A percentile compares a stretch with the other conserved stretches of the same genome.
phyloP scores from a whole-genome alignment of 2,329 filamentous ascomycete genomes.

The Microcyclospora pomicola region DNA sequence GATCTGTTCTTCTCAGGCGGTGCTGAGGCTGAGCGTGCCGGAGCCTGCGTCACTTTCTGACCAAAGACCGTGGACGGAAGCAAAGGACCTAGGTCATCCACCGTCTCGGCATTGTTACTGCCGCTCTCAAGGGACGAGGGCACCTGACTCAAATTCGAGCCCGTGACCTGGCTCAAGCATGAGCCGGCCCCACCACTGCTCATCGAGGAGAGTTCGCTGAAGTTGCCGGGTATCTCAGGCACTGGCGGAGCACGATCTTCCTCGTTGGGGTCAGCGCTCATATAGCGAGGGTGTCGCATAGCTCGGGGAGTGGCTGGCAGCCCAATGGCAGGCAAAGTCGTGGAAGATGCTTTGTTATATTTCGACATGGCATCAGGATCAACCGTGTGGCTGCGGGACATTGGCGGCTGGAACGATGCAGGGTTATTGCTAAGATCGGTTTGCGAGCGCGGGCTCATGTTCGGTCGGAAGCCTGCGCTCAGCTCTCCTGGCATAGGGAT shows the following conservation, averaged over 20 bases:
- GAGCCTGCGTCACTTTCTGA: slow-evolving; percentile 22
- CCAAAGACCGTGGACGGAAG: slow-evolving; percentile 35
- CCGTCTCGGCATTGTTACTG: slow-evolving; percentile 16
- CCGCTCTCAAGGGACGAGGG: slow-evolving; percentile 12
- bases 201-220: slow-evolving; percentile 20
- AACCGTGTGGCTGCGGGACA: slow-evolving; percentile 50
- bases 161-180: slow-evolving; percentile 15
- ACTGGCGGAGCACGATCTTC: slow-evolving; percentile 39
- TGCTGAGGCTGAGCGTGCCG: slow-evolving; percentile 33
- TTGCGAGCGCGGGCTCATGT: slow-evolving; percentile 23
- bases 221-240: slow-evolving; percentile 41
- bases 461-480: slow-evolving; percentile 24
- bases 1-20: slow-evolving; percentile 30
- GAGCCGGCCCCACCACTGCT: slow-evolving; percentile 9
- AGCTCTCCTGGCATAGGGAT: slow-evolving; percentile 60
- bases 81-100: slow-evolving; percentile 32
- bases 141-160: slow-evolving; percentile 11
- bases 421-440: slow-evolving; percentile 33
- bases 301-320: slow-evolving; percentile 85
- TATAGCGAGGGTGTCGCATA: slow-evolving; percentile 67
- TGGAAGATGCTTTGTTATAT: slow-evolving; percentile 24
- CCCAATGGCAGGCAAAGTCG: slow-evolving; percentile 43
- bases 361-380: slow-evolving; percentile 39
- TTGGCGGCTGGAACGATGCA: slow-evolving; percentile 23
- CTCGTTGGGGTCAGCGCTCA: slow-evolving; percentile 41